phyloP scores from a whole-genome alignment of 2,329 filamentous ascomycete genomes.

The Akanthomyces uredinophilus region DNA sequence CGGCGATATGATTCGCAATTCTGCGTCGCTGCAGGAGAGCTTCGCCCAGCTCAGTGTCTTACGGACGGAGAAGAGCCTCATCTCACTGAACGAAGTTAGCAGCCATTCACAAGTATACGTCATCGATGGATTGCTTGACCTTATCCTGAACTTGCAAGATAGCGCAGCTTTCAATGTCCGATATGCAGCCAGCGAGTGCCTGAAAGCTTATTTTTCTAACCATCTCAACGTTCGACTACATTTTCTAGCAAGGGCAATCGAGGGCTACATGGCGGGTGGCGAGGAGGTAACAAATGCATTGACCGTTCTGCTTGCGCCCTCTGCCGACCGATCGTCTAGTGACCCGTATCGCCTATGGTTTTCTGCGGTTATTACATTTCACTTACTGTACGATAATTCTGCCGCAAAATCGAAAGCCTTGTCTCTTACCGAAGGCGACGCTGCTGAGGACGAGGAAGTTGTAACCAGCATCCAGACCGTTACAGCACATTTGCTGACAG shows the following conservation, averaged over 20 bases:
- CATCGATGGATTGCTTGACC: constrained; percentile 84
- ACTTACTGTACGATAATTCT: constrained; percentile 74
- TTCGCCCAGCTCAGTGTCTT: constrained; percentile 84
- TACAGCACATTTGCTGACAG: constrained; percentile 76
- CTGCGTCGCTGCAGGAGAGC: constrained; percentile 72
- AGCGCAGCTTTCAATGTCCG: constrained; percentile 71
- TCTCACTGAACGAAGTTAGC: constrained; percentile 40
- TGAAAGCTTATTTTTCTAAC: constrained; percentile 86
- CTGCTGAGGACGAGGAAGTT: constrained; percentile 84
- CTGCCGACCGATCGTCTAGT: constrained; percentile 52
- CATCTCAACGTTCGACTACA: constrained; percentile 78
- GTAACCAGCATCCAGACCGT: constrained; percentile 90
- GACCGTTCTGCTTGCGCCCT: constrained; percentile 69
- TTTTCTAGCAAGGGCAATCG: constrained; percentile 83
- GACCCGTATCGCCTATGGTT: constrained; percentile 92
- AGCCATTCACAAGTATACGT: constrained; percentile 69
- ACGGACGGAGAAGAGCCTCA: constrained; percentile 38
- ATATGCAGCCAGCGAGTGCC: constrained; percentile 79
- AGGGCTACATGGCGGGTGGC: constrained; percentile 70
- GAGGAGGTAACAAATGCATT: constrained; percentile 87
- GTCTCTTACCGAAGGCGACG: constrained; percentile 82
- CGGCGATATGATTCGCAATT: constrained; percentile 82
- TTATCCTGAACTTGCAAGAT: constrained; percentile 65
- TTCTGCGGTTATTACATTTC: constrained; percentile 78
- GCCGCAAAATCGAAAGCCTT: constrained; percentile 76